Evolutionary conservation across 345 rosid species (phyloP).

Genomic region (Clarkia xantiana): DNA sequence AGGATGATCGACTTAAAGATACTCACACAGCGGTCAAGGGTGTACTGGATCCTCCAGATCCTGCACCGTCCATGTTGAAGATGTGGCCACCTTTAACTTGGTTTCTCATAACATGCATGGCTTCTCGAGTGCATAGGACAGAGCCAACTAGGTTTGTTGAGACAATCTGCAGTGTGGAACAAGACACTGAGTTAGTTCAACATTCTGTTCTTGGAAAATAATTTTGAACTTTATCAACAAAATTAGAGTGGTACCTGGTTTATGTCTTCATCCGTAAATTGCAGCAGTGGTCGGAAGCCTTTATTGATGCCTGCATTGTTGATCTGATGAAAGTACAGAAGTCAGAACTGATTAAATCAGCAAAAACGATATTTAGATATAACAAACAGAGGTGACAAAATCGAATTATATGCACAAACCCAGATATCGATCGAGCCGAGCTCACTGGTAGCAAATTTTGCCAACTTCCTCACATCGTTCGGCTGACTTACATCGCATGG

Average conservation of each 20-base stretch:
- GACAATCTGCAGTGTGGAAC: constrained; percentile 46
- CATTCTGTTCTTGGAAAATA: too few species aligned
- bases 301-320: constrained; percentile 91
- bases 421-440: constrained; percentile 78
- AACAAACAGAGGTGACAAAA: background rate
- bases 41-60: constrained; percentile 96
- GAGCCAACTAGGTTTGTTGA: constrained; percentile 95
- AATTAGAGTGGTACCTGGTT: constrained; percentile 60
- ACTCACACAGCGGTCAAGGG: constrained; percentile 94
- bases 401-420: constrained; percentile 29
- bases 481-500: constrained; percentile 77
- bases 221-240: too few species aligned
- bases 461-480: constrained; percentile 53
- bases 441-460: constrained; percentile 55
- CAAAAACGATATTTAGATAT: background rate
- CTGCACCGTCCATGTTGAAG: constrained; percentile 98
- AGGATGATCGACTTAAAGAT: too few species aligned
- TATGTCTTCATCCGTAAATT: constrained; percentile 79
- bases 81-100: constrained; percentile 74
- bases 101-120: constrained; percentile 57
- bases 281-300: constrained; percentile 81
- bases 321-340: constrained; percentile 27
- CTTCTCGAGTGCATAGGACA: constrained; percentile 82
- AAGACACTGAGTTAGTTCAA: too few species aligned
- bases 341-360: background rate